These are phyloP conservation scores for Mycosphaerella sp. DNA, from an alignment of 2,329 filamentous ascomycete species.

Conservation along the genomic window DNA sequence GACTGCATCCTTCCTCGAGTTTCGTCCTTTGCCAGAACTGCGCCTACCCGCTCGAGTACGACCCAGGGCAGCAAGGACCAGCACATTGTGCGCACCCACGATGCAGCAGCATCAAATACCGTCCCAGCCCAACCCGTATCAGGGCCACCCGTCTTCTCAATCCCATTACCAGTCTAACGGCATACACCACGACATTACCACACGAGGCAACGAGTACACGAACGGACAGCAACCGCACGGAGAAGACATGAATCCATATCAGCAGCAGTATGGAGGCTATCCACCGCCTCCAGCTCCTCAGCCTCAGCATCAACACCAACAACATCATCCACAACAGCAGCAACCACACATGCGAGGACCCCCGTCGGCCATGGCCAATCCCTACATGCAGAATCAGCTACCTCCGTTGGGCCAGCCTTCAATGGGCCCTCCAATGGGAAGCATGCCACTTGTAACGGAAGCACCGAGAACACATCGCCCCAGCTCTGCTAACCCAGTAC, in stretches of 20 bases:
- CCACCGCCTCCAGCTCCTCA: conserved; percentile 12
- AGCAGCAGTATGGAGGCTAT: conserved; percentile 21
- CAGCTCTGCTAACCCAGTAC: conserved; percentile 20
- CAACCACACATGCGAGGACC: conserved; percentile 14
- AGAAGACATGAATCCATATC: conserved; percentile 24
- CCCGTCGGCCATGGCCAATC: conserved; percentile 4
- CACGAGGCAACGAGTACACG: conserved; percentile 17
- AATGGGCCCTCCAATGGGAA: conserved; percentile 13
- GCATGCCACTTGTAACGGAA: conserved; percentile 15
- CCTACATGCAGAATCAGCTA: conserved; percentile 23
- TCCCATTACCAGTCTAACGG: conserved; percentile 20
- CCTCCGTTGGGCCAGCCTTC: conserved; percentile 19
- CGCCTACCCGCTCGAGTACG: conserved; percentile 1
- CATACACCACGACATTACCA: conserved; percentile 13
- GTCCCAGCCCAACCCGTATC: conserved; percentile 12
- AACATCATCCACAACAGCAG: conserved; percentile 10
- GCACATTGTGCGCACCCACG: conserved; percentile 2
- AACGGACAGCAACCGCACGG: conserved; percentile 21
- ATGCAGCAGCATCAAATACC: conserved; percentile 11
- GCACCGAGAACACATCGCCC: conserved; percentile 15
- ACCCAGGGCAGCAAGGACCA: background rate
- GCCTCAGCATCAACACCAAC: conserved; percentile 1
- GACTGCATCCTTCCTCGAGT: background rate
- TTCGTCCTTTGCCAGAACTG: background rate
- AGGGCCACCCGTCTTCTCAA: conserved; percentile 8